Evolutionary conservation across 2,329 filamentous ascomycete genomes (phyloP).

Genomic region (Penicillium sp.): DNA sequence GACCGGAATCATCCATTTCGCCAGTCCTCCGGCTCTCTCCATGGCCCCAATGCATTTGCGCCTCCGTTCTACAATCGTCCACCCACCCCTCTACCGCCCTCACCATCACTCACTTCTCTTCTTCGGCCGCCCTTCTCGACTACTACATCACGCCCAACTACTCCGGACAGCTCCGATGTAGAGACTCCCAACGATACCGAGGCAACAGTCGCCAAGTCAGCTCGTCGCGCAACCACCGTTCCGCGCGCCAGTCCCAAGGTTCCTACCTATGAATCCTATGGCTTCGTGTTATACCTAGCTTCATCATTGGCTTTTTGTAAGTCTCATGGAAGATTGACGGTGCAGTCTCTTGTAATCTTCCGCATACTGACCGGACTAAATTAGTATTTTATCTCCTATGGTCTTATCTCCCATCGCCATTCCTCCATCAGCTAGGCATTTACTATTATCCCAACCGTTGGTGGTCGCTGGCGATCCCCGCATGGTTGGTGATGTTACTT

Average conservation of each 20-base stretch:
- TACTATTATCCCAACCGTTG: constrained; percentile 96
- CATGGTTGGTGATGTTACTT: constrained; percentile 82
- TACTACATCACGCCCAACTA: constrained; percentile 81
- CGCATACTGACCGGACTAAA: constrained; percentile 5
- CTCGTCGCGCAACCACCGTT: constrained; percentile 61
- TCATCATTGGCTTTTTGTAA: constrained; percentile 76
- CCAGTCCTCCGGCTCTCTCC: constrained; percentile 43
- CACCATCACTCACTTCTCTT: constrained; percentile 87
- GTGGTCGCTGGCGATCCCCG: constrained; percentile 93
- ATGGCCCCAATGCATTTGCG: constrained; percentile 54
- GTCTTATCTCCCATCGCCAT: constrained; percentile 88
- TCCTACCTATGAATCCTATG: constrained; percentile 99
- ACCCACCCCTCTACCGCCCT: constrained; percentile 90
- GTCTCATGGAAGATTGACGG: constrained; percentile 32
- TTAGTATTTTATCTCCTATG: constrained; percentile 67
- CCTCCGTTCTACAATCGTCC: constrained; percentile 97
- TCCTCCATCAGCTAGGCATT: constrained; percentile 89
- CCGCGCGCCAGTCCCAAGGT: constrained; percentile 87
- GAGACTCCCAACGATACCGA: constrained; percentile 65
- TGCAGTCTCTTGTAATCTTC: neutral
- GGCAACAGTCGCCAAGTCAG: constrained; percentile 60
- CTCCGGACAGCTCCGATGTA: constrained; percentile 86
- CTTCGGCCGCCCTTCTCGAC: constrained; percentile 68
- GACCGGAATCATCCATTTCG: constrained; percentile 41
- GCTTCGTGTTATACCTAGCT: constrained; percentile 93